A percentile compares a stretch with the other conserved stretches of the same genome.
Evolutionary conservation across 2,329 filamentous ascomycete species (phyloP).

Genomic region (Xylaria sp.): DNA sequence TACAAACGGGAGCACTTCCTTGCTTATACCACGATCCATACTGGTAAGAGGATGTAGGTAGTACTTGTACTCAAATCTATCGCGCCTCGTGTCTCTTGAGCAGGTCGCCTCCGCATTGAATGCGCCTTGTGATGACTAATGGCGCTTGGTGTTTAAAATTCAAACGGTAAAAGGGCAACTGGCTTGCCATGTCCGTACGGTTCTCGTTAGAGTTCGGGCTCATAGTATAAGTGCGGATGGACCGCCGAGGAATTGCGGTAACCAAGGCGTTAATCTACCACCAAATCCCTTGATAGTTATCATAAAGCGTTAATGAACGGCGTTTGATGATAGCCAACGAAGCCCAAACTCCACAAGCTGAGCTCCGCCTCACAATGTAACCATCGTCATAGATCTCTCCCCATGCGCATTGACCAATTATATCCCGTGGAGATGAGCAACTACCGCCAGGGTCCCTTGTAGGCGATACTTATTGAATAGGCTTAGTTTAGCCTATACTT

Average conservation of each 20-base stretch:
- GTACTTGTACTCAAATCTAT: not conserved
- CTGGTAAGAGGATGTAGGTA: not conserved
- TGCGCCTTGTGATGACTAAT: not conserved
- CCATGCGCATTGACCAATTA: conserved; percentile 35
- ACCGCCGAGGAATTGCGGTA: not conserved
- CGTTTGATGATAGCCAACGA: not conserved
- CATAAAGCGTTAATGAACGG: not conserved
- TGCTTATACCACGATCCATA: conserved; percentile 27
- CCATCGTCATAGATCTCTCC: conserved; percentile 36
- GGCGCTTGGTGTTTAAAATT: not conserved
- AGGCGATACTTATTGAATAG: conserved; percentile 18
- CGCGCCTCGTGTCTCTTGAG: not conserved
- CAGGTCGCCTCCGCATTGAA: not conserved
- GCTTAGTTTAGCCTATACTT: not conserved
- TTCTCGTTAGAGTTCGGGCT: not conserved
- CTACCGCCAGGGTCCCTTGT: conserved; percentile 10
- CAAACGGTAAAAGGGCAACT: not conserved
- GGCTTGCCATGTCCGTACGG: not conserved
- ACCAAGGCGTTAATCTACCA: too few relatives aligned
- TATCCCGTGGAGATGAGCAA: not conserved
- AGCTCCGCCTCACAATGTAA: conserved; percentile 24
- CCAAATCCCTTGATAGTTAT: not conserved
- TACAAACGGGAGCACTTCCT: conserved; percentile 18
- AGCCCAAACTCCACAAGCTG: not conserved
- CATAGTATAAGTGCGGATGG: not conserved